Evolutionary conservation across 305 asterid genomes (phyloP).

Genomic region (Rubia balearica): DNA sequence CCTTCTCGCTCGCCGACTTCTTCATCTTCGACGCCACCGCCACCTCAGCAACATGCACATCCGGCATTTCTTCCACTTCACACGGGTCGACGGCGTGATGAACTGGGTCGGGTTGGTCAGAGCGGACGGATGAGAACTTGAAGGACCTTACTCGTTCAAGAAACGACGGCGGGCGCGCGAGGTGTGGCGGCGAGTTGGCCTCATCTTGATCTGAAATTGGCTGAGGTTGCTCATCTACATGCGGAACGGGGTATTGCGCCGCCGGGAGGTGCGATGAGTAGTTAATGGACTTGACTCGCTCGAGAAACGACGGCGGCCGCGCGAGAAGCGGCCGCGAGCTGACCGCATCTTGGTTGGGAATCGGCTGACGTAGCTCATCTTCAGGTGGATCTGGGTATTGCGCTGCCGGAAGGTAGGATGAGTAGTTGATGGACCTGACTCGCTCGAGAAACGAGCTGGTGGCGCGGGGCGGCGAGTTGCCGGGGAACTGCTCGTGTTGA

Average conservation of each 20-base stretch:
- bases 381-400: background rate
- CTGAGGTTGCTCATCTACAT: background rate
- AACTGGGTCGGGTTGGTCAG: background rate
- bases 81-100: background rate
- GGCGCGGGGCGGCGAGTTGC: background rate
- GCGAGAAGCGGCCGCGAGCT: background rate
- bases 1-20: constrained; percentile 51
- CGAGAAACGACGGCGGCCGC: background rate
- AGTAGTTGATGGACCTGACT: background rate
- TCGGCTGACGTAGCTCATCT: background rate
- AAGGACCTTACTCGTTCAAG: background rate
- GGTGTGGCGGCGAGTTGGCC: background rate
- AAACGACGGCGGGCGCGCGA: background rate
- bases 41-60: background rate
- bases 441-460: background rate
- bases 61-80: background rate
- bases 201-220: background rate
- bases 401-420: constrained; percentile 1
- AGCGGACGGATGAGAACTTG: background rate
- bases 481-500: background rate
- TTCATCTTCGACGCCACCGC: constrained; percentile 19
- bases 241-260: background rate
- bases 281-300: background rate
- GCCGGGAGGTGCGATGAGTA: background rate
- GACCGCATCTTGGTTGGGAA: background rate